Conservation (phyloP, 495 filamentous ascomycete genomes). For the Penicillium antarcticum region DNA sequence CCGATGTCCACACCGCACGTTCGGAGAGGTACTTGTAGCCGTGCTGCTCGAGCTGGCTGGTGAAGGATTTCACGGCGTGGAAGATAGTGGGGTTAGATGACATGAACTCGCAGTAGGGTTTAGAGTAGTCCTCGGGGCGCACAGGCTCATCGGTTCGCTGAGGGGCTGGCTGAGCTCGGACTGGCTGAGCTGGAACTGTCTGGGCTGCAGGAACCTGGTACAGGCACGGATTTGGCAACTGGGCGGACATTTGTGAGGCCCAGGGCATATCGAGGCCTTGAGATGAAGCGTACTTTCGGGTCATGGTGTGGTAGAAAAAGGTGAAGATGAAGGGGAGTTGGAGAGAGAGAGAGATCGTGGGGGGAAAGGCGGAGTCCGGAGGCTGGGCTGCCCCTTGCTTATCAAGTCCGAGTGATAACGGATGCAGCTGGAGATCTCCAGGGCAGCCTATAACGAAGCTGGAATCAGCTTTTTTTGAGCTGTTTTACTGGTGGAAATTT, state of each 20-base stretch:
- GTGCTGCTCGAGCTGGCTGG: slow-evolving; percentile 60
- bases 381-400: slow-evolving; percentile 20
- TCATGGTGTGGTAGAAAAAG: slow-evolving; percentile 16
- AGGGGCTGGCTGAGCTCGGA: slow-evolving; percentile 11
- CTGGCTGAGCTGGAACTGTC: slow-evolving; percentile 11
- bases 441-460: too few relatives aligned
- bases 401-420: slow-evolving; percentile 19
- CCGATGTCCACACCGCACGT: slow-evolving; percentile 71
- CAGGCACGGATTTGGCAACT: slow-evolving; percentile 7
- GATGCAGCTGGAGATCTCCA: neutral
- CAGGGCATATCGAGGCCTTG: slow-evolving; percentile 24
- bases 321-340: slow-evolving; percentile 3
- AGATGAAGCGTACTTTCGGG: slow-evolving; percentile 17
- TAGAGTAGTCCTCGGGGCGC: slow-evolving; percentile 60
- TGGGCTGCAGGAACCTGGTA: neutral
- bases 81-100: slow-evolving; percentile 89
- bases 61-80: slow-evolving; percentile 76
- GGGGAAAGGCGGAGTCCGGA: slow-evolving; percentile 21
- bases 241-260: slow-evolving; percentile 20
- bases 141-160: slow-evolving; percentile 16
- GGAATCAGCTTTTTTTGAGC: neutral
- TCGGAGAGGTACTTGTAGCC: slow-evolving; percentile 79
- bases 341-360: slow-evolving; percentile 19
- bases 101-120: slow-evolving; percentile 87
- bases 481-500: neutral